Evolutionary conservation across 139 green algal genomes (phyloP).

Genomic region (Chlorella vulgaris): DNA sequence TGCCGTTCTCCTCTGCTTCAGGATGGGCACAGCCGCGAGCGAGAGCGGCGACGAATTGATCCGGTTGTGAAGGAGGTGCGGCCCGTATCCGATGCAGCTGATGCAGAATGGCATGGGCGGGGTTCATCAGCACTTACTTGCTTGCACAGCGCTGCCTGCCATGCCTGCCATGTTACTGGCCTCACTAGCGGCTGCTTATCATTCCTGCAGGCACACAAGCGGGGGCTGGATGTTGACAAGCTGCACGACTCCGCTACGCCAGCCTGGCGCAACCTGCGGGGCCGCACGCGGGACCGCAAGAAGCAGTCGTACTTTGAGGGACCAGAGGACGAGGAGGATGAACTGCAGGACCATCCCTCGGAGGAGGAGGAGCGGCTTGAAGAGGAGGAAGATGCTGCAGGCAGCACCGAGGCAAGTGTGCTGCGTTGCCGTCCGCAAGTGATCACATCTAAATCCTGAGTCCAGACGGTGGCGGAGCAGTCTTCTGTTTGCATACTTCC

Average conservation of each 20-base stretch:
- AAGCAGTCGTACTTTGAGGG: conserved; percentile 31
- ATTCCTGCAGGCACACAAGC: conserved; percentile 25
- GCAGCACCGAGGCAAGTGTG: neutral
- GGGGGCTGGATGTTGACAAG: conserved; percentile 32
- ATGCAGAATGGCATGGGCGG: neutral
- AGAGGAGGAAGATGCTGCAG: conserved; percentile 5
- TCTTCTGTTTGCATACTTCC: no score
- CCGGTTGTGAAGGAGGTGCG: conserved; percentile 31
- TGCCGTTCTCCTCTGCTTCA: no score
- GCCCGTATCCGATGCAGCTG: neutral
- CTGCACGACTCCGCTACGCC: conserved; percentile 13
- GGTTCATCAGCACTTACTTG: neutral
- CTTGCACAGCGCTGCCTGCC: neutral
- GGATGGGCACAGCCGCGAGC: neutral
- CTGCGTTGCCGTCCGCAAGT: no score
- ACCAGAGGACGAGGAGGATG: conserved; percentile 27
- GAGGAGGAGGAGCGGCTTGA: conserved; percentile 2
- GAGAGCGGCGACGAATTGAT: conserved; percentile 22
- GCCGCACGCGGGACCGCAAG: neutral
- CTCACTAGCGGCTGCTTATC: neutral
- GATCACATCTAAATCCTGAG: no score
- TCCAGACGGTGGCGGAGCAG: no score
- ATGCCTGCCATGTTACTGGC: no score
- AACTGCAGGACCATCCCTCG: conserved; percentile 32
- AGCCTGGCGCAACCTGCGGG: conserved; percentile 32